A percentile compares a stretch with the other conserved stretches of the same genome.
phyloP scores from a whole-genome alignment of 2,329 filamentous ascomycete genomes.

The Alternaria dauci region DNA sequence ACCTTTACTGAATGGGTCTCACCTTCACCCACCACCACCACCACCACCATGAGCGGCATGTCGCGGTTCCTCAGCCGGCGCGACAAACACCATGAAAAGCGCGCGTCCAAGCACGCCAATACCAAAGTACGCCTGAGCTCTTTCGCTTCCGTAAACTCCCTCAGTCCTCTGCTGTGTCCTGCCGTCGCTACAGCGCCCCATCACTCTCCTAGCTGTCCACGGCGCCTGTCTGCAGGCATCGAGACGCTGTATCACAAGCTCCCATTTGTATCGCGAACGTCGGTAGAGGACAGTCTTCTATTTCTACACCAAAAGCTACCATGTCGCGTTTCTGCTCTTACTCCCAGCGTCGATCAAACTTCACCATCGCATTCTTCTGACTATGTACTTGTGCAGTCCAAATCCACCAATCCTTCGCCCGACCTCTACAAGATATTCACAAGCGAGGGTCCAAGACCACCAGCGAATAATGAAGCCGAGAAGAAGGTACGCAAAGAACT shows the following conservation, averaged over 20 bases:
- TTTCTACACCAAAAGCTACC: constrained; percentile 30
- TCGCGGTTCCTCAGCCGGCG: constrained; percentile 75
- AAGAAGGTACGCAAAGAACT: constrained; percentile 55
- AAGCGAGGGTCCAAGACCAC: constrained; percentile 60
- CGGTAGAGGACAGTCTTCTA: constrained; percentile 27
- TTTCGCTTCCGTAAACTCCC: constrained; percentile 28
- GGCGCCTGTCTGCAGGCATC: constrained; percentile 28
- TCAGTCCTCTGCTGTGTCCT: constrained; percentile 21
- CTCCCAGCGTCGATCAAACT: constrained; percentile 17
- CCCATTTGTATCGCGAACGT: constrained; percentile 27
- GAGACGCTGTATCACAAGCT: constrained; percentile 35
- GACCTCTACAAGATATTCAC: constrained; percentile 73
- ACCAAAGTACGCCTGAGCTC: constrained; percentile 44
- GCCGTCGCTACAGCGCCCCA: constrained; percentile 13
- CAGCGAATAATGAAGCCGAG: constrained; percentile 64
- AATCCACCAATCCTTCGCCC: constrained; percentile 30
- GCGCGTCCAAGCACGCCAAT: constrained; percentile 41
- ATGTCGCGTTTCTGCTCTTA: constrained; percentile 20
- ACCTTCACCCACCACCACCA: constrained; percentile 34
- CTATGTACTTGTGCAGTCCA: constrained; percentile 37
- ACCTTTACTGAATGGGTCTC: constrained; percentile 30
- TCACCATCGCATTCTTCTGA: constrained; percentile 36
- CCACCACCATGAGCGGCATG: constrained; percentile 57
- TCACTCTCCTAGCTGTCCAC: constrained; percentile 13
- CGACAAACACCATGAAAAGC: constrained; percentile 63